Evolutionary conservation across 1,139 yeast species (phyloP), one percentile per base, ranked within the genome.

Genomic region (Sugiyamaella sp.): DNA sequence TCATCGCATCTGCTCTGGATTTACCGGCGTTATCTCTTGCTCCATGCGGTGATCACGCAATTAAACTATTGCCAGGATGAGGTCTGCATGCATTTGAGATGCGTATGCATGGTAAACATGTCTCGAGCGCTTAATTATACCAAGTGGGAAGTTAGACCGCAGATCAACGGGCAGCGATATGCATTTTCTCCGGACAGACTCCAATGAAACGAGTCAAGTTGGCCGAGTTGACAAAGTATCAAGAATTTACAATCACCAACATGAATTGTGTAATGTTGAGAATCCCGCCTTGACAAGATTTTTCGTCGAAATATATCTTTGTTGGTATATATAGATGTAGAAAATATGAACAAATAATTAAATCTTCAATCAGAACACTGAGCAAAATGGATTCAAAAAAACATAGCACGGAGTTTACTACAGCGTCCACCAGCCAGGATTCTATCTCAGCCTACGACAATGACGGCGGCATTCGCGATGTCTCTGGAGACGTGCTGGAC

Each of bases 91-190:
- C n/a, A n/a, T n/a, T n/a, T n/a, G 44, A 33, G 38, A 33, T 33
- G 38, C 9, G n/a, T 16, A 8, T 38, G 41, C 41, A 38, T 12
- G 22, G 8, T 4, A 16, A 38, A 4, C 4, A 16, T 9, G 10
- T 38, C 25, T 38, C 41, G 43, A 39, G 43, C 43, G 43, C 43
- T 24, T 20, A 39, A 39, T 39, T 39, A 39, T 39, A 14, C 43
- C 12, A 21, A 39, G 12, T 24, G 12, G 43, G 43, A n/a, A 39
- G 25, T 5, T 39, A n/a, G 16, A 19, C 16, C 9, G 21, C 40
- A 37, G 40, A 29, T 29, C 35, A 29, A 29, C 35, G 8, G 4
- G 14, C n/a, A 14, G n/a, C 35, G 35, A 29, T 10, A 4, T 29
- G 14, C 8, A 12, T 29, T 10, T 4, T 8, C n/a, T 12, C 14